Base-by-base conservation (phyloP, 2,329 filamentous ascomycete genomes). In the Westerdykella aurantiaca region DNA sequence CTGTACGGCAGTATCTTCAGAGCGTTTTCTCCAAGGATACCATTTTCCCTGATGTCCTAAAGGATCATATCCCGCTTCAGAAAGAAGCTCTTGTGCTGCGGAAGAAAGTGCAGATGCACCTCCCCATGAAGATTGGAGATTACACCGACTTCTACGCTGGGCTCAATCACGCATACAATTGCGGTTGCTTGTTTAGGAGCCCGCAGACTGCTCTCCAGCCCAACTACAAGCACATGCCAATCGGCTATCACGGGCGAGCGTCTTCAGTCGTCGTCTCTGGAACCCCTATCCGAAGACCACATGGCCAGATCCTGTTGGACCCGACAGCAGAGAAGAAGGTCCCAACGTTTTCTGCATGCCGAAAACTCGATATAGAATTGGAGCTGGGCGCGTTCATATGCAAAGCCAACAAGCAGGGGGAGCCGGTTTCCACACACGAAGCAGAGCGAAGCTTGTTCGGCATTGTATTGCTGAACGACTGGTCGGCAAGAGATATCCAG, bases 81-180 rank as follows among this genome's bases (percentile, higher is more conserved):
- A 69, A 78, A 44, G 69, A 74, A 42, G 79, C 76, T 0, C 65
- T 91, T 11, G 48, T 88, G 3, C 77, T 76, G 0, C 74, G 81
- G 38, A 70, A 73, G 4, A 70, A 80, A 16, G 78, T 83, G 39
- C 78, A 73, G 49, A 82, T 77, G 60, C 84, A 90, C 57, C 60
- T 91, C 6, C 87, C 87, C 2, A 82, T 93, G 79, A 73, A 76
- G 43, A 88, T 91, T 54, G 84, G 85, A 21, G 86, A 91, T 64
- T 93, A 91, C 64, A 88, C 86, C 1, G 87, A 93, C 66, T 93
- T 93, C 71, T 93, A 88, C 60, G 86, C 84, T 9, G 87, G 87
- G 12, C 71, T 83, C 51, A 84, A 90, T 61, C 87, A 93, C 68
- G 87, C 87, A 14, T 83, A 81, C 69, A 84, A 83, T 45, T 77